Evolutionary conservation across 78 protist species (phyloP).

Genomic region (Dictyostelium capitatum): DNA sequence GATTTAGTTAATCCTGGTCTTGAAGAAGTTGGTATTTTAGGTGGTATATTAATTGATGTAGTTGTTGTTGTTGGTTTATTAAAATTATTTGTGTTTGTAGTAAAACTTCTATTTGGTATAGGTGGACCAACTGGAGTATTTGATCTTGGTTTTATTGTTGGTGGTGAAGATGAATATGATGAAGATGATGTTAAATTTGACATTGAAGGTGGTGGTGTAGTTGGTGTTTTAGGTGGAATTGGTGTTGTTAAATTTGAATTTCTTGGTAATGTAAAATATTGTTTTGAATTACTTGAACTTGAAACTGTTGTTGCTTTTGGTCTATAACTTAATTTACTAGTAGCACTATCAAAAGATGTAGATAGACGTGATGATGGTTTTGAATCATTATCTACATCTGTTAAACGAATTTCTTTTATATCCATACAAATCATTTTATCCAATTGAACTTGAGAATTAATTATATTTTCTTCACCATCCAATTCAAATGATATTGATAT

Average conservation of each 20-base stretch:
- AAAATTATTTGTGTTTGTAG: not conserved
- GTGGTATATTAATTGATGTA: conserved; percentile 13
- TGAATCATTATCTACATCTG: not conserved
- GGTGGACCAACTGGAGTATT: not conserved
- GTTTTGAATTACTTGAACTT: not conserved
- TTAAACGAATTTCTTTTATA: not conserved
- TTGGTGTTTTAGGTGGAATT: not conserved
- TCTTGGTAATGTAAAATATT: not conserved
- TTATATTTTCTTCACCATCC: not conserved
- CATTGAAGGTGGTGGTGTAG: not conserved
- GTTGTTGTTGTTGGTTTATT: not conserved
- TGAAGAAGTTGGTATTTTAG: not conserved
- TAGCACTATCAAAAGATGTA: not conserved
- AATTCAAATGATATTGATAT: not conserved
- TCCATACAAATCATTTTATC: conserved; percentile 29
- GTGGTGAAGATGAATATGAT: not conserved
- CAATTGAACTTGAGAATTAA: not conserved
- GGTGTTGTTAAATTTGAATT: not conserved
- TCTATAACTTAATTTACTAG: not conserved
- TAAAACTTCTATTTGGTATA: not conserved
- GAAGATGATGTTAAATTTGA: not conserved
- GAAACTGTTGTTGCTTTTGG: not conserved
- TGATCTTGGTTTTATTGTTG: not conserved
- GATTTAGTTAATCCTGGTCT: conserved; percentile 11
- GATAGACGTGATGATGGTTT: not conserved